Evolutionary conservation across 306 rosid genomes (phyloP), one percentile per base, ranked within the genome.

Genomic region (Hippophae tibetana): DNA sequence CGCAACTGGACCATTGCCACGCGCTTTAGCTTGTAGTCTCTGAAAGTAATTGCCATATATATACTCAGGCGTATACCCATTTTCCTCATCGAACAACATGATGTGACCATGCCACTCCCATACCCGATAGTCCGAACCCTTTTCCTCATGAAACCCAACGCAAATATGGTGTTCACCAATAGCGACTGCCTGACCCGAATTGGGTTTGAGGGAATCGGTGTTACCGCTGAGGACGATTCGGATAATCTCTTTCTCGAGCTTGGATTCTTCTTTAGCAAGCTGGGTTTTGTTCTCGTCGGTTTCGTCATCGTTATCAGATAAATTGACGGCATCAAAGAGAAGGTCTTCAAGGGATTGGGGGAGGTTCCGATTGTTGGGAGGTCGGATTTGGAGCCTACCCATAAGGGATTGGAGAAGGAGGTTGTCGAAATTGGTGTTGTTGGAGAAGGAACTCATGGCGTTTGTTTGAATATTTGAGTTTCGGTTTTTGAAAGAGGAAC

Each of bases 81-180:
- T 66, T 26, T 88, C 94, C 3, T 88, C 99, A 23, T 74, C 86
- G 11, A 80, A 88, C 10, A 83, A 48, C 99, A 88, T 88, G 57
- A 92, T 70, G 18, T 92, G 99, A 0, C 99, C 99, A 50, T 92
- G 99, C 99, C 99, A 92, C 84, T 92, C 99, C 99, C 99, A 92
- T 0, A 88, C 95, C 50, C 96, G 72, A 60, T 88, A 92, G 7
- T 86, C 93, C 7, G 95, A 82, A 3, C 68, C 89, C 66, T 80
- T 75, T 41, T 92, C 99, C 53, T 79, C 84, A 8, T 88, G 93
- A 65, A 79, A 85, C 13, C 89, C 90, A 7, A 92, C 93, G 62
- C 96, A 88, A 1, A 92, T 76, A 62, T 80, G 90, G 68, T 84
- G 89, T 54, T 88, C 96, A 11, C 86, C 85, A 43, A 88, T 57